Percentiles rank a stretch among this genome's conserved stretches.
Conservation (phyloP, 306 rosid species). For the Cucurbita ficifolia region DNA sequence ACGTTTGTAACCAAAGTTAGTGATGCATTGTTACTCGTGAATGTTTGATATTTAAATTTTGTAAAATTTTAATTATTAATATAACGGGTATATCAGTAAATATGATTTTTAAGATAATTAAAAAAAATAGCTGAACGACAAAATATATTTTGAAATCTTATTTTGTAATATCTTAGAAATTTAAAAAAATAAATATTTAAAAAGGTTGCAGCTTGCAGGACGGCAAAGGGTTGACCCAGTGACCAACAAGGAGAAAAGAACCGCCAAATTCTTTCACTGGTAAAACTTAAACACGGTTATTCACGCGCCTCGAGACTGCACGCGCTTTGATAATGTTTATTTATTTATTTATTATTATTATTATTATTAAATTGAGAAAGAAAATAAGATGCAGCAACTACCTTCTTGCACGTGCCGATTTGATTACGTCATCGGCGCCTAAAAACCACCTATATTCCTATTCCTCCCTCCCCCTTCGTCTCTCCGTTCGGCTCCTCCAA, state of each 20-base stretch:
- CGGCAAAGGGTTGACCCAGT: neutral
- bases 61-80: no score
- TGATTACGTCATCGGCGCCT: neutral
- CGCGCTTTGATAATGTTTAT: neutral
- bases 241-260: neutral
- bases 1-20: no score
- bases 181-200: no score
- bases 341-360: no score
- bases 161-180: no score
- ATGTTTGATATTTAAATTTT: no score
- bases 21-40: no score
- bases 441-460: neutral
- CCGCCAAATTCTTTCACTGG: neutral
- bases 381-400: neutral
- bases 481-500: neutral
- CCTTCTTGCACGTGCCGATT: neutral
- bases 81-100: no score
- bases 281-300: neutral
- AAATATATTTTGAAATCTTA: no score
- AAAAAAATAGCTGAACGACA: no score
- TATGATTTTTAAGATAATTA: no score
- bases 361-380: neutral
- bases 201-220: neutral
- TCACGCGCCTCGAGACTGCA: neutral
- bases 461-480: neutral